These are phyloP conservation scores for Pseudogymnoascus sp. DNA, from an alignment of 2,329 filamentous ascomycete genomes.

Conservation along the genomic window DNA sequence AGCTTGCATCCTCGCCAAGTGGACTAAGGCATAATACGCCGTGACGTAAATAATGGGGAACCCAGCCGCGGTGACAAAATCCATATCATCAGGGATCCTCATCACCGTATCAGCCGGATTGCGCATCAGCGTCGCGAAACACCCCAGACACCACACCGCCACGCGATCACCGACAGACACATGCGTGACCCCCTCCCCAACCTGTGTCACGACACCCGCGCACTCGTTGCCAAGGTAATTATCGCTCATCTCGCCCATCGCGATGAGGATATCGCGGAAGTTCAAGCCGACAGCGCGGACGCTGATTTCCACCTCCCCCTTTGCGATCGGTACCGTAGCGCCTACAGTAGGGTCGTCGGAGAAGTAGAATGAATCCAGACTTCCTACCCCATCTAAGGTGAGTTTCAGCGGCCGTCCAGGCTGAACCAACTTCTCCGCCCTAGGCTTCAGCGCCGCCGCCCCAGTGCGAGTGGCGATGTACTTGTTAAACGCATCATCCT, in stretches of 20 bases:
- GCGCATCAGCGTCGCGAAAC: conserved; percentile 28
- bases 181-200: conserved; percentile 24
- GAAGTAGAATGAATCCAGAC: conserved; percentile 25
- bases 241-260: conserved; percentile 31
- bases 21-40: conserved; percentile 24
- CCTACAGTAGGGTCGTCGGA: conserved; percentile 22
- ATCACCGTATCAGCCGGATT: conserved; percentile 23
- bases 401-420: conserved; percentile 21
- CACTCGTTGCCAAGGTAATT: conserved; percentile 31
- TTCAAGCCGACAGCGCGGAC: conserved; percentile 31
- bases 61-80: conserved; percentile 24
- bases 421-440: conserved; percentile 12
- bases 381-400: conserved; percentile 21
- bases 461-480: background rate
- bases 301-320: conserved; percentile 21
- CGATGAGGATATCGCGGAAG: conserved; percentile 32
- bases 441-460: background rate
- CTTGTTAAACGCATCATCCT: conserved; percentile 23
- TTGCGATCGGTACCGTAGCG: conserved; percentile 11
- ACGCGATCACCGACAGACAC: conserved; percentile 31
- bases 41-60: conserved; percentile 26
- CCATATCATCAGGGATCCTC: conserved; percentile 22
- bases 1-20: conserved; percentile 21
- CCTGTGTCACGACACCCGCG: conserved; percentile 27
- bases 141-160: conserved; percentile 27